These are phyloP conservation scores for Chamaecyparis obtusa DNA, from an alignment of 75 land plant species.

Conservation along the genomic window DNA sequence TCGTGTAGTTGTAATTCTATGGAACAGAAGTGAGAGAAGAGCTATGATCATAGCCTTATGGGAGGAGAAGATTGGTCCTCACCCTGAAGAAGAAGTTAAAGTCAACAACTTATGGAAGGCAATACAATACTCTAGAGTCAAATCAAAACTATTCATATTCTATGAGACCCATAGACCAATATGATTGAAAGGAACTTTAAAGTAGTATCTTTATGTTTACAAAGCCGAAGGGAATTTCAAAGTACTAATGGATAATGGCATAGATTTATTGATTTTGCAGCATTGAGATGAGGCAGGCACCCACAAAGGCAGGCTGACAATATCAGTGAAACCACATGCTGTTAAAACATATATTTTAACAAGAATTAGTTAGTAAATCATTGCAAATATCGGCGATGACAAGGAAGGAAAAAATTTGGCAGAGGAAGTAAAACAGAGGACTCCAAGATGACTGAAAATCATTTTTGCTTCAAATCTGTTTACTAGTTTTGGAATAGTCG, in stretches of 20 bases:
- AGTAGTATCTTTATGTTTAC: not conserved
- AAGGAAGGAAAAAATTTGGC: too few relatives aligned
- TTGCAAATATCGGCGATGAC: too few relatives aligned
- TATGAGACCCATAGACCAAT: not conserved
- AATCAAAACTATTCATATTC: not conserved
- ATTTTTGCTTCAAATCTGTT: too few relatives aligned
- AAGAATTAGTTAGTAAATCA: not conserved
- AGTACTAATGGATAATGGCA: not conserved
- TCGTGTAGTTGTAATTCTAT: conserved; percentile 40
- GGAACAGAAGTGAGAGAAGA: conserved; percentile 29
- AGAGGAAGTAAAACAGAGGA: too few relatives aligned
- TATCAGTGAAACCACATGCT: conserved; percentile 11
- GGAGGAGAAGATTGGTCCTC: conserved; percentile 42
- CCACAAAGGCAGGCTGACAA: not conserved
- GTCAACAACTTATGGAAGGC: conserved; percentile 64
- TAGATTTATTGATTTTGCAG: conserved; percentile 1
- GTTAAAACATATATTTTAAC: conserved; percentile 5
- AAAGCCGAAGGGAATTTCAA: not conserved
- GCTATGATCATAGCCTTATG: conserved; percentile 35
- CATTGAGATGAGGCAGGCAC: not conserved
- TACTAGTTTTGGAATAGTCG: too few relatives aligned
- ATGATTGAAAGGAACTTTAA: not conserved
- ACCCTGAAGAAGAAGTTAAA: conserved; percentile 17
- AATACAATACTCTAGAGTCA: not conserved
- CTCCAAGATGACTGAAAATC: too few relatives aligned